Evolutionary conservation across 352 stramenopile genomes (phyloP).

Genomic region (Globisporangium paddicum): DNA sequence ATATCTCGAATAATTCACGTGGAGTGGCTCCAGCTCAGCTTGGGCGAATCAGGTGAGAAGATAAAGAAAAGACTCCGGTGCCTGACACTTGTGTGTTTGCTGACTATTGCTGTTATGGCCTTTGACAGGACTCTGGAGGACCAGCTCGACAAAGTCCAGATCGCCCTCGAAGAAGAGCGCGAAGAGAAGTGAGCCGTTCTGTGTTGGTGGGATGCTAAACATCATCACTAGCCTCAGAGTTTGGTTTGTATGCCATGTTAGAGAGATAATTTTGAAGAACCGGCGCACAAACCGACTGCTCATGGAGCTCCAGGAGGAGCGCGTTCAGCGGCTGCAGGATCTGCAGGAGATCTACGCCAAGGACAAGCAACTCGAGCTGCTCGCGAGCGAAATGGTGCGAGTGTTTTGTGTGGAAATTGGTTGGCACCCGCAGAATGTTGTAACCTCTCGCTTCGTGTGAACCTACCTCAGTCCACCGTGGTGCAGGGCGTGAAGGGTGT

Average conservation of each 20-base stretch:
- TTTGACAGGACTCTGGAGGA: conserved; percentile 48
- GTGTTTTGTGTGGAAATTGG: background rate
- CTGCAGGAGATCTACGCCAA: conserved; percentile 79
- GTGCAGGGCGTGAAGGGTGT: conserved; percentile 34
- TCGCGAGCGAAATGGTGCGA: conserved; percentile 52
- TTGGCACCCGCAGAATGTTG: too few relatives aligned
- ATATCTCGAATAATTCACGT: background rate
- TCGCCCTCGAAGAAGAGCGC: conserved; percentile 61
- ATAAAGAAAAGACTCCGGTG: background rate
- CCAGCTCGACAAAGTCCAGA: conserved; percentile 55
- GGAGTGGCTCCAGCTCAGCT: conserved; percentile 38
- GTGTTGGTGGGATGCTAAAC: background rate
- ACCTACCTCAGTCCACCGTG: conserved; percentile 28
- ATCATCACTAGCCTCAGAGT: background rate
- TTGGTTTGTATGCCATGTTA: conserved; percentile 9
- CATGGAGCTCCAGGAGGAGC: conserved; percentile 67
- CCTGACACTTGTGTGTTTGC: background rate
- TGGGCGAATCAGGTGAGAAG: conserved; percentile 43
- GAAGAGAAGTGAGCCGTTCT: conserved; percentile 44
- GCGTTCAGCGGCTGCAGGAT: conserved; percentile 74
- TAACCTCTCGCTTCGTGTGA: background rate
- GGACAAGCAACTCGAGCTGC: conserved; percentile 61
- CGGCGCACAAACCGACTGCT: conserved; percentile 60
- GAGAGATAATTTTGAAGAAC: conserved; percentile 70
- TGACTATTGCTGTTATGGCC: background rate